Evolutionary conservation across 495 filamentous ascomycete genomes (phyloP), one percentile per base, ranked within the genome.

Genomic region (Penicillium maclennaniae): DNA sequence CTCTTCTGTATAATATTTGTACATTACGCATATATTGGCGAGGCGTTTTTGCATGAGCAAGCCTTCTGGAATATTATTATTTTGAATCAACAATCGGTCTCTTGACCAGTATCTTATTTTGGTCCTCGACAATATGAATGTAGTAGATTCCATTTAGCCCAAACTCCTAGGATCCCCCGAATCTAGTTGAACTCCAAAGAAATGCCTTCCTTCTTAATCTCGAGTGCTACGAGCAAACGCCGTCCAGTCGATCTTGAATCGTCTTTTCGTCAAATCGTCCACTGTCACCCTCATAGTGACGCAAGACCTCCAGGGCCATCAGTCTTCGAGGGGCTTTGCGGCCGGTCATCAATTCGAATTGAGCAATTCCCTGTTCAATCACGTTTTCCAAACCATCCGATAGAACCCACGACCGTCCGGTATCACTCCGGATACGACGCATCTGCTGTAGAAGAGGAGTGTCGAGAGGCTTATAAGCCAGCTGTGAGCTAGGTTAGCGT

Each of bases 291-390:
- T 62, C 66, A 49, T 75, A 77, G 49, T 77, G 77, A 39, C 74
- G 77, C 39, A 87, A 69, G 3, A 87, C 84, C 65, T 87, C 85
- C 39, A 77, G 67, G 44, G 85, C 80, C 88, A 93, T 93, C 19
- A 88, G 54, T 43, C 81, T 74, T 37, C 86, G 80, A 3, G 88
- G 89, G 15, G 89, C 89, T 69, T 87, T 83, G 20, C 88, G 76
- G n/a, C 88, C 89, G 4, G 88, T 89, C 75, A 92, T 88, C 42
- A 92, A 68, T 66, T 92, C 88, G 62, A 91, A 92, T 42, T 89
- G 87, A 23, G 89, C 87, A 66, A 88, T 89, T 2, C 86, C 89
- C 73, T 90, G 88, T 64, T 93, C 89, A 1, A 82, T 80, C 1
- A 93, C 78, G 26, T 92, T 82, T 61, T 91, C 89, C 9, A 92